Evolutionary conservation across 495 filamentous ascomycete species (phyloP).

Genomic region (Hyaloscypha bicolor): DNA sequence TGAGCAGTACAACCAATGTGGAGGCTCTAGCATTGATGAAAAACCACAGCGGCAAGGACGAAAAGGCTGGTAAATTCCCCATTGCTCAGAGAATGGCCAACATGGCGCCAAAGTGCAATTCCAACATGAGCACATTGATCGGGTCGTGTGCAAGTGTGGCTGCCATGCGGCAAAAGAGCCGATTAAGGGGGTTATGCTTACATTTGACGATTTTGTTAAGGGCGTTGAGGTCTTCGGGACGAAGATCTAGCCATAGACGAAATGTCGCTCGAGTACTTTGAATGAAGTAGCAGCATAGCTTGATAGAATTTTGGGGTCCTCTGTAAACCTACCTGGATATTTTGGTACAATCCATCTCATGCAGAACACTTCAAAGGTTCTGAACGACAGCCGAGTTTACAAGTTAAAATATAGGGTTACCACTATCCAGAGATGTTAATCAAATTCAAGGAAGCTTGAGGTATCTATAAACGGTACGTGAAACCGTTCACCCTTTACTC

Average conservation of each 20-base stretch:
- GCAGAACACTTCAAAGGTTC: no score
- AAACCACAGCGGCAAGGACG: constrained; percentile 30
- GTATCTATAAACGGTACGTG: neutral
- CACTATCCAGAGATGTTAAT: no score
- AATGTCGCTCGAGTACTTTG: constrained; percentile 36
- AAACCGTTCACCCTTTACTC: neutral
- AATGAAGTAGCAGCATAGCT: no score
- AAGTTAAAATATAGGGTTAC: no score
- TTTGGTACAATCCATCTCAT: no score
- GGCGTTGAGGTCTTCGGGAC: constrained; percentile 35
- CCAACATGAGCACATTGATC: constrained; percentile 35
- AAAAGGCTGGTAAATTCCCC: constrained; percentile 31
- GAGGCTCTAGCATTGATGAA: constrained; percentile 33
- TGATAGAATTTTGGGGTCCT: no score
- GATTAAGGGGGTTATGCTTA: constrained; percentile 38
- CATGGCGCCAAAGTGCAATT: constrained; percentile 27
- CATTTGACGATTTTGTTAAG: constrained; percentile 35
- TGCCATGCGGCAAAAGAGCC: constrained; percentile 30
- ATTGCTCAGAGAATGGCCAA: constrained; percentile 26
- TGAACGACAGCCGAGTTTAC: no score
- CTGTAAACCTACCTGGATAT: no score
- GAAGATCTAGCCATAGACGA: constrained; percentile 45
- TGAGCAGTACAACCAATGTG: constrained; percentile 33
- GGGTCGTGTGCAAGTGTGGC: constrained; percentile 35
- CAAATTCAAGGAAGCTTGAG: no score